Evolutionary conservation across 1,284 basidiomycete species (phyloP).

Genomic region (Ceratobasidium theobromae): DNA sequence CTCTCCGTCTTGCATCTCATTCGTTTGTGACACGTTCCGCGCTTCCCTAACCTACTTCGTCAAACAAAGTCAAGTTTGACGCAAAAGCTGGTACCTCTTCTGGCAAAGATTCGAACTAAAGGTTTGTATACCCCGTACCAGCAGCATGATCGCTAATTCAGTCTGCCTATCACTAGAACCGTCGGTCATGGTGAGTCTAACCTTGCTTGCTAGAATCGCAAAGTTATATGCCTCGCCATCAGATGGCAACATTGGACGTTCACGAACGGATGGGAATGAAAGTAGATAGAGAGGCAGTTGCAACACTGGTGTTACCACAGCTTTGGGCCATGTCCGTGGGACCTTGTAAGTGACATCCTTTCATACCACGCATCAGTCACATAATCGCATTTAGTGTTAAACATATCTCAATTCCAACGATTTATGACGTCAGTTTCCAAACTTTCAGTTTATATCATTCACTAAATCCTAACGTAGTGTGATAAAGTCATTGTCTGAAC

Average conservation of each 20-base stretch:
- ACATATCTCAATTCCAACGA: constrained; percentile 85
- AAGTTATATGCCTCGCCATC: neutral
- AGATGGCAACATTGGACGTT: constrained; percentile 91
- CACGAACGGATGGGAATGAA: constrained; percentile 97
- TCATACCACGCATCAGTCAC: constrained; percentile 16
- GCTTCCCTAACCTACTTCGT: neutral
- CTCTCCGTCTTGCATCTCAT: neutral
- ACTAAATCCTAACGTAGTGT: constrained; percentile 39
- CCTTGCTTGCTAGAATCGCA: neutral
- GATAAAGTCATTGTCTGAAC: constrained; percentile 56
- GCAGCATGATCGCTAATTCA: neutral
- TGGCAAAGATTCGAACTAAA: constrained; percentile 94
- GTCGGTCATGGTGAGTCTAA: constrained; percentile 71
- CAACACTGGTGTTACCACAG: constrained; percentile 89
- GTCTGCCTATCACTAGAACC: constrained; percentile 56
- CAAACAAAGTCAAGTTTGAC: constrained; percentile 69
- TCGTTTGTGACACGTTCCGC: no score
- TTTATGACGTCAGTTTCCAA: constrained; percentile 78
- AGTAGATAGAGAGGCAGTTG: constrained; percentile 92
- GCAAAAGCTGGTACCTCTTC: constrained; percentile 90
- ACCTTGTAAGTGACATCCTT: constrained; percentile 60
- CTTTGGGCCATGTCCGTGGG: constrained; percentile 97
- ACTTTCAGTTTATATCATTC: neutral
- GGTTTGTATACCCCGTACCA: constrained; percentile 35
- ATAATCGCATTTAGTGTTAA: constrained; percentile 61